These are phyloP conservation scores for Quercus rubra DNA, from an alignment of 306 rosid genomes.

Conservation along the genomic window DNA sequence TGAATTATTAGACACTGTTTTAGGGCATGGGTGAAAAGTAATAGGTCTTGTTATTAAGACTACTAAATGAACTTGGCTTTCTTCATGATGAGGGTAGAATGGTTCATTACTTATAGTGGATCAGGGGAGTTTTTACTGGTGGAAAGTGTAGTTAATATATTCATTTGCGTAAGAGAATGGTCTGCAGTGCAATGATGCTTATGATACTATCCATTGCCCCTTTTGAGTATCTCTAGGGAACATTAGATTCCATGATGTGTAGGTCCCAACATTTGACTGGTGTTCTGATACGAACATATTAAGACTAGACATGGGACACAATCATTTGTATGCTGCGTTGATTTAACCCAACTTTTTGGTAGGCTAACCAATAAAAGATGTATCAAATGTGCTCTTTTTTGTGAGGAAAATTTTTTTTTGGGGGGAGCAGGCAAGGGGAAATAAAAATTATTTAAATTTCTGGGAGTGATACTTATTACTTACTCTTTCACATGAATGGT, in stretches of 20 bases:
- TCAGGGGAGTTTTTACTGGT: no score
- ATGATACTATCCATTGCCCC: no score
- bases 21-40: no score
- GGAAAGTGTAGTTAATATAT: no score
- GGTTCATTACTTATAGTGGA: no score
- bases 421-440: neutral
- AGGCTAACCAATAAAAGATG: neutral
- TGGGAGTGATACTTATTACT: neutral
- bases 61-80: no score
- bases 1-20: neutral
- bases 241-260: neutral
- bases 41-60: no score
- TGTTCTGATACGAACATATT: neutral
- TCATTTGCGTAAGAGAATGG: no score
- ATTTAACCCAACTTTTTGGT: neutral
- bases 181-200: no score
- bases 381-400: neutral
- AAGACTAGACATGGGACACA: neutral
- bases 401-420: neutral
- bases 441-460: neutral
- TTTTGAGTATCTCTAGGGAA: no score
- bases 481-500: neutral
- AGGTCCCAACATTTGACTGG: neutral
- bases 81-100: no score
- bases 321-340: neutral